Conservation (phyloP, 1,284 basidiomycete species). For the Apiotrichum akiyoshidainum region DNA sequence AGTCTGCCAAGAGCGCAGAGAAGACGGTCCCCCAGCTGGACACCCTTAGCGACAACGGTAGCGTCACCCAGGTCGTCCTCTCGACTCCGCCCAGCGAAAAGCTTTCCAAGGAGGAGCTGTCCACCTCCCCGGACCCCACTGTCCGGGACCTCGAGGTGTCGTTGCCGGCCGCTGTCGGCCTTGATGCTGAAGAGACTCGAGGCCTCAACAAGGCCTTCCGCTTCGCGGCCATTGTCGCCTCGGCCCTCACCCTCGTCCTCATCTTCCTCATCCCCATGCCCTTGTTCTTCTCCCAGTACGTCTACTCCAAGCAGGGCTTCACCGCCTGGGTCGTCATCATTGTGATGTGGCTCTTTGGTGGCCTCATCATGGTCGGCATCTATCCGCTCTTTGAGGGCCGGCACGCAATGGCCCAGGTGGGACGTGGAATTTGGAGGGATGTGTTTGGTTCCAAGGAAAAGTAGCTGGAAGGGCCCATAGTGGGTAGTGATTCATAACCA, state of each 20-base stretch:
- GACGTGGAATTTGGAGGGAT: conserved; percentile 12
- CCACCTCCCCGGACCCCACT: conserved; percentile 3
- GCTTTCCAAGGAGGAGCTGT: conserved; percentile 17
- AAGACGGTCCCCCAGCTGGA: conserved; percentile 13
- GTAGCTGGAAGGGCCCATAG: no score
- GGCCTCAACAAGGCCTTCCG: conserved; percentile 65
- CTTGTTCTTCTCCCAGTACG: conserved; percentile 71
- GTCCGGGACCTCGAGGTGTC: conserved; percentile 7
- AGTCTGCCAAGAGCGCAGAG: conserved; percentile 7
- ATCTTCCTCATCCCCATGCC: conserved; percentile 70
- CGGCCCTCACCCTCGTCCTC: conserved; percentile 55
- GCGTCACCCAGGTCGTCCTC: conserved; percentile 10
- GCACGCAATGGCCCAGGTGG: conserved; percentile 60
- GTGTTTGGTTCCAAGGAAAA: neutral
- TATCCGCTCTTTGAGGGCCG: conserved; percentile 82
- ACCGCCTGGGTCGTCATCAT: conserved; percentile 64
- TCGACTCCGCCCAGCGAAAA: conserved; percentile 34
- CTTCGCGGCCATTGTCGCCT: conserved; percentile 69
- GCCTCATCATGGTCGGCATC: conserved; percentile 70
- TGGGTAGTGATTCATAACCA: no score
- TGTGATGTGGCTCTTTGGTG: conserved; percentile 77
- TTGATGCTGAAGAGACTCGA: conserved; percentile 25
- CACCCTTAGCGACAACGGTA: neutral
- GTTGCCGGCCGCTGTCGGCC: neutral
- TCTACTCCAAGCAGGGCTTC: conserved; percentile 66